Evolutionary conservation across 1,139 yeast species (phyloP), one percentile per base, ranked within the genome.

Genomic region (Hanseniaspora uvarum): DNA sequence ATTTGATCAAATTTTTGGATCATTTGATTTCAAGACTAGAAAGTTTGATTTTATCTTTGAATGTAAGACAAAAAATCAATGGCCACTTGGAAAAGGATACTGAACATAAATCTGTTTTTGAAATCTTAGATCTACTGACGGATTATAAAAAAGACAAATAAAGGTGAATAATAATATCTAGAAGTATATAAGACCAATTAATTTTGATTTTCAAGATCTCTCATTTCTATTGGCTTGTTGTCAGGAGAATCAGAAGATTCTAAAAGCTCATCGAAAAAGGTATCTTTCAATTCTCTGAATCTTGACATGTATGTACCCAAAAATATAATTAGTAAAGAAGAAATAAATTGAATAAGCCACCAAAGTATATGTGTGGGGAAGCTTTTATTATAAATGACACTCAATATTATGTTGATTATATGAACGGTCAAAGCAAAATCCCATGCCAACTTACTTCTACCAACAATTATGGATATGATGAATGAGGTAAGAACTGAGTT

Each of bases 361-460:
- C 97, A 92, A 0, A 97, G 97, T 59, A 89, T 77, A 41, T 74
- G 71, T 0, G 81, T 78, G 1, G 55, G 55, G 6, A 47, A 31
- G 10, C 47, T 23, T 33, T 43, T 43, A 4, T 48, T 46, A 11
- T 47, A 47, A 11, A 47, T 19, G 5, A 37, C 10, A 5, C 84
- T 73, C 59, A 78, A 81, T 1, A 77, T 58, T 81, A 88, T 81
- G 67, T 89, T 84, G 53, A 92, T 77, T 18, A 86, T 80, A 67
- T 92, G 96, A 16, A 92, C 71, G 0, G 98, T 89, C 34, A 92
- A 65, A 12, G 95, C 96, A 70, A 89, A 92, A 68, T 92, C 98
- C 85, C 96, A 84, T 0, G 96, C 97, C 56, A 92, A 71, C 67
- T 89, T 92, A 41, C 95, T 84, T 57, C 97, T 73, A 0, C 97